Conservation (phyloP, 2,329 filamentous ascomycete species). For the Claviceps lovelessii region DNA sequence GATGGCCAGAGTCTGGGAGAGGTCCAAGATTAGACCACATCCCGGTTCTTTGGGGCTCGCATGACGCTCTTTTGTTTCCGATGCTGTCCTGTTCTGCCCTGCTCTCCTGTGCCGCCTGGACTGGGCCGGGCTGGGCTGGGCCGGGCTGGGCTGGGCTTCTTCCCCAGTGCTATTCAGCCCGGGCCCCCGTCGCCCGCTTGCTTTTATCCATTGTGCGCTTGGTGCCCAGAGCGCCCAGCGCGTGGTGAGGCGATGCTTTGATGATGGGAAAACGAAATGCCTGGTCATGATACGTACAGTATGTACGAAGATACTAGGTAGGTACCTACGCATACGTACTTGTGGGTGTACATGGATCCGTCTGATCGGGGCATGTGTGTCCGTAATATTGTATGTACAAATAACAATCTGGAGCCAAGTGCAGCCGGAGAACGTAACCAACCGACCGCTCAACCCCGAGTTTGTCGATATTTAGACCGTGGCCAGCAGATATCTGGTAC, state of each 20-base stretch:
- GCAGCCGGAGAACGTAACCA: background rate
- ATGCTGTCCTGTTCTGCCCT: background rate
- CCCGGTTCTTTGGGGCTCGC: background rate
- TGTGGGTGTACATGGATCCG: background rate
- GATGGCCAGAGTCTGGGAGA: background rate
- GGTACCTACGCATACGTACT: too few species aligned
- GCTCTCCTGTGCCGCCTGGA: too few species aligned
- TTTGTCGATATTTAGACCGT: background rate
- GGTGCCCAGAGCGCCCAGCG: background rate
- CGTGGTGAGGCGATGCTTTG: background rate
- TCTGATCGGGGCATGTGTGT: background rate
- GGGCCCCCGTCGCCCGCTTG: background rate
- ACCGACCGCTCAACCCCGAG: background rate
- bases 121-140: background rate
- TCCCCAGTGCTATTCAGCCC: background rate
- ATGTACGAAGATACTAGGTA: too few species aligned
- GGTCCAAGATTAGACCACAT: background rate
- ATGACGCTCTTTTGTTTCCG: background rate
- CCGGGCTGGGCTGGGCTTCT: background rate
- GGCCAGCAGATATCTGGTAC: too few species aligned
- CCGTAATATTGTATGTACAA: too few species aligned
- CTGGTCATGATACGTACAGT: background rate
- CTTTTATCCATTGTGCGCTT: background rate
- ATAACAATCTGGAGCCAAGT: too few species aligned
- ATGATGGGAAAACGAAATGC: background rate